Base-by-base conservation (phyloP, 148 eudicot species). In the Rhododendron williamsianum region DNA sequence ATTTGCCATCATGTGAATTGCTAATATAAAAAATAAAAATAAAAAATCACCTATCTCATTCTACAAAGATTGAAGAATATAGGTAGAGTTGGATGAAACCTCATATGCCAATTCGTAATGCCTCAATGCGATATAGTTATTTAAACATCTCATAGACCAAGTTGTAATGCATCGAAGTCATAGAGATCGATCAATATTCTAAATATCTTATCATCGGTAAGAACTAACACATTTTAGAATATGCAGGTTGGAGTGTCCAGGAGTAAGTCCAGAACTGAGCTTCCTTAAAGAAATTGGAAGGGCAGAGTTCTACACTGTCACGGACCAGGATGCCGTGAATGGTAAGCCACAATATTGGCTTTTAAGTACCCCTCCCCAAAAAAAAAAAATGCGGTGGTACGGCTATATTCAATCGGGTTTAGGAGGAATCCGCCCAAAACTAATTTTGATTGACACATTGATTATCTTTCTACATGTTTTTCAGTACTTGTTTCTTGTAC, bases 191-290 rank as follows among this genome's bases (percentile, higher is more conserved):
- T 46, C 11, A 1, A 45, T 45, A 45, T 23, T 60, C 33, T 27
- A n/a, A n/a, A 25, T n/a, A 27, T 4, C 16, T 35, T 5, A 33
- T 73, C 43, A 36, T 74, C 9, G 2, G 19, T 36, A 23, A 2
- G 46, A 36, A 74, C n/a, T 74, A 38, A 74, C 48, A 45, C 60
- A 27, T 45, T 1, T 52, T 13, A 73, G 4, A 9, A 11, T 19
- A 27, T 84, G 76, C 90, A 96, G 98, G 83, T 86, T 96, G 88
- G 95, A 96, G 60, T 94, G 89, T 82, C 98, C 98, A 3, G 96
- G 91, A 16, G 99, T 96, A 33, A 90, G 98, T 60, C 98, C 99
- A 16, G 94, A 96, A 86, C 91, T 92, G 73, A 95, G 99, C 87
- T 93, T 91, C 86, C 91, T 95, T 0, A 95, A 91, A 81, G 98